Evolutionary conservation across 495 filamentous ascomycete genomes (phyloP).

Genomic region (Aspergillus asperescens): DNA sequence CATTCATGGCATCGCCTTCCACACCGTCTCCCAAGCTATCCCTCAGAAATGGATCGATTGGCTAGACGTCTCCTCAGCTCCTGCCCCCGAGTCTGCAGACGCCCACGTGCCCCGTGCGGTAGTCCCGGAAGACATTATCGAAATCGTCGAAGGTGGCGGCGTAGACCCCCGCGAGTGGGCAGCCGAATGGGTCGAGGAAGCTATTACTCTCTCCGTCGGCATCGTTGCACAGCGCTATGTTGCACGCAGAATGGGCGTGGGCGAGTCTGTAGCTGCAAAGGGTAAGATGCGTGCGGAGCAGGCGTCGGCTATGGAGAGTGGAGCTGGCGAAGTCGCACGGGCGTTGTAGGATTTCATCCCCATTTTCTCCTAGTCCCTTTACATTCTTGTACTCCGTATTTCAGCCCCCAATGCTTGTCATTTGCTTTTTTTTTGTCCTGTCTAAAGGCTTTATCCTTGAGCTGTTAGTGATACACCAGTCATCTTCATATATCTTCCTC

Average conservation of each 20-base stretch:
- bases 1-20: conserved; percentile 83
- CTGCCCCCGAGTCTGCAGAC: conserved; percentile 33
- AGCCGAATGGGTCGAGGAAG: conserved; percentile 93
- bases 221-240: conserved; percentile 95
- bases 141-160: conserved; percentile 82
- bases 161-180: conserved; percentile 97
- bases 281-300: conserved; percentile 76
- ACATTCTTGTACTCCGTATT: conserved; percentile 5
- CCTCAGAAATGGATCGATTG: conserved; percentile 84
- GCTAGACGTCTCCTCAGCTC: conserved; percentile 68
- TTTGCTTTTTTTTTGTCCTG: background rate
- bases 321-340: conserved; percentile 77
- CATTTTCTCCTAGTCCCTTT: conserved; percentile 6
- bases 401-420: background rate
- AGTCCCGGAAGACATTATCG: conserved; percentile 76
- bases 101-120: conserved; percentile 34
- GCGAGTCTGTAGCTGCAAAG: conserved; percentile 63
- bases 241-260: conserved; percentile 90
- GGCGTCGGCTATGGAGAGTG: conserved; percentile 61
- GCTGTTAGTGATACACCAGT: conserved; percentile 10
- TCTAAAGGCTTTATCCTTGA: conserved; percentile 2
- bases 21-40: conserved; percentile 75
- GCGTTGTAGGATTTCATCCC: conserved; percentile 46
- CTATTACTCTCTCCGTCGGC: conserved; percentile 71
- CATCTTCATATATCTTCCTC: background rate